Percentiles rank a stretch among this genome's conserved stretches.
Evolutionary conservation across 768 basidiomycete species (phyloP).

Genomic region (Auriscalpium microsporum): DNA sequence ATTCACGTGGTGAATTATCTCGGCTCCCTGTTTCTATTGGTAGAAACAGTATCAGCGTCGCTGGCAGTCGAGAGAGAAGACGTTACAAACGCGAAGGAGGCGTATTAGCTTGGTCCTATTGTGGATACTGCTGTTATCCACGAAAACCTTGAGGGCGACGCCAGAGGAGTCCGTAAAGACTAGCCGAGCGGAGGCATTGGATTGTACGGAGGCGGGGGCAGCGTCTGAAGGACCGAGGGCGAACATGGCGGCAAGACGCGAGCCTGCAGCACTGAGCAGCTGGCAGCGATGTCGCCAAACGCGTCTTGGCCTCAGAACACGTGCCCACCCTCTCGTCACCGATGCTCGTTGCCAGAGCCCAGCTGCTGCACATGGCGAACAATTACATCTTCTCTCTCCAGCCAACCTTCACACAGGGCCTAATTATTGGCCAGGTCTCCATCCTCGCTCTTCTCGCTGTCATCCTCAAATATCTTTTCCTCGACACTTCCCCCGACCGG

Average conservation of each 20-base stretch:
- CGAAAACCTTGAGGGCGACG: neutral
- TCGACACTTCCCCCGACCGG: constrained; percentile 59
- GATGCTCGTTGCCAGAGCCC: neutral
- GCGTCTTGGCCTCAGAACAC: neutral
- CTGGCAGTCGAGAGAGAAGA: neutral
- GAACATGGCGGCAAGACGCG: neutral
- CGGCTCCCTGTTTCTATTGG: neutral
- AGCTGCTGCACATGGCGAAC: constrained; percentile 25
- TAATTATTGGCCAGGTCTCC: constrained; percentile 87
- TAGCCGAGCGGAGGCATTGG: neutral
- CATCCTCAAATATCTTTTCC: constrained; percentile 91
- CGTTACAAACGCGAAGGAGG: neutral
- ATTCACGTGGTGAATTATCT: neutral
- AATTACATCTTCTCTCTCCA: constrained; percentile 67
- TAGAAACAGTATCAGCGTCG: neutral
- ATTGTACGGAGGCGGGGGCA: neutral
- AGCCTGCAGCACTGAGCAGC: neutral
- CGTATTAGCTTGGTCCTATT: neutral
- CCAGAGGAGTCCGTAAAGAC: neutral
- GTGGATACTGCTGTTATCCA: neutral
- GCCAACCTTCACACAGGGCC: constrained; percentile 92
- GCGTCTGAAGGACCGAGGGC: neutral
- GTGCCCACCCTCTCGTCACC: neutral
- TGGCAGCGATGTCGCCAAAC: neutral
- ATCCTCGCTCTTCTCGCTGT: constrained; percentile 68